Conservation (phyloP, 2,329 filamentous ascomycete genomes). For the Beauveria rudraprayagi region DNA sequence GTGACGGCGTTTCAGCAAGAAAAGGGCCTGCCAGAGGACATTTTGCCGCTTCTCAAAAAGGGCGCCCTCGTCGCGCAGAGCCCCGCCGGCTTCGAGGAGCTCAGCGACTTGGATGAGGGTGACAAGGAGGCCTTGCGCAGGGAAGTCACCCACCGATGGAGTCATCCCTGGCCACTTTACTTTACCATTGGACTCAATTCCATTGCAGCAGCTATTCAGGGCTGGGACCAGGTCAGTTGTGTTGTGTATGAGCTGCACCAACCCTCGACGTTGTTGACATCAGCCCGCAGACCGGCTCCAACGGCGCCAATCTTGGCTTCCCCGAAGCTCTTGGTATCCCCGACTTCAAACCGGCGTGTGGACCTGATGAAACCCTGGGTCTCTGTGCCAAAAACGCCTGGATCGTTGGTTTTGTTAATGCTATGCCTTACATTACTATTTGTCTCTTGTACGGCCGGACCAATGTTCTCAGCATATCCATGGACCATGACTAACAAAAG, state of each 20-base stretch:
- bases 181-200: constrained; percentile 44
- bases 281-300: constrained; percentile 31
- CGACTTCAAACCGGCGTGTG: constrained; percentile 23
- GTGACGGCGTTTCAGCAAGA: constrained; percentile 46
- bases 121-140: constrained; percentile 33
- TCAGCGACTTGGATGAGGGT: constrained; percentile 25
- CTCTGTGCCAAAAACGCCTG: constrained; percentile 41
- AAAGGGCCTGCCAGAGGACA: constrained; percentile 37
- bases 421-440: constrained; percentile 35
- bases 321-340: constrained; percentile 36
- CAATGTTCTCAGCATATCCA: background rate
- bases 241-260: no score
- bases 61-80: constrained; percentile 25
- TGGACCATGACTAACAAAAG: constrained; percentile 12
- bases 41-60: constrained; percentile 29
- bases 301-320: constrained; percentile 41
- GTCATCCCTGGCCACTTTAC: constrained; percentile 39
- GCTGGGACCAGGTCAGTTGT: constrained; percentile 30
- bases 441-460: constrained; percentile 30
- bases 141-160: constrained; percentile 42
- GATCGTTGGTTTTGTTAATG: constrained; percentile 54
- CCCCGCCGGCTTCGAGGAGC: constrained; percentile 37
- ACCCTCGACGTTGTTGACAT: background rate
- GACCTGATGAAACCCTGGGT: constrained; percentile 26
- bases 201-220: constrained; percentile 46